A percentile compares a stretch with the other conserved stretches of the same genome.
Conservation (phyloP, 352 stramenopile species). For the Globisporangium orthogonon region DNA sequence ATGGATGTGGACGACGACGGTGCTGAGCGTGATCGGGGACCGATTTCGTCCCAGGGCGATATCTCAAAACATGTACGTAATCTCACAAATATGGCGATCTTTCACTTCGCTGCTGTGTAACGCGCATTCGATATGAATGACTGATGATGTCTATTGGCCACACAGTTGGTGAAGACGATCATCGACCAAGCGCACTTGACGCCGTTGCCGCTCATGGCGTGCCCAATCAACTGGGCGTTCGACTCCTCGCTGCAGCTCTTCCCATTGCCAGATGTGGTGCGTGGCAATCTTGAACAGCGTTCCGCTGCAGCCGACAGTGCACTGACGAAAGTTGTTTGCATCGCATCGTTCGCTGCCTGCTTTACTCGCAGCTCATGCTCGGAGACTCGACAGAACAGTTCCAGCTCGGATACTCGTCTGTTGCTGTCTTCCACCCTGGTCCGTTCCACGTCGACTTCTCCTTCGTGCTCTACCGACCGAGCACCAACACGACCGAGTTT, state of each 20-base stretch:
- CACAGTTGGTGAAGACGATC: constrained; percentile 78
- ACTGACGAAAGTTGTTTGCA: background rate
- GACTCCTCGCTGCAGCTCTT: constrained; percentile 91
- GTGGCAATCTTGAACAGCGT: background rate
- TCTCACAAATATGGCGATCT: background rate
- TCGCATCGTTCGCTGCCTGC: background rate
- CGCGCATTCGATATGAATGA: background rate
- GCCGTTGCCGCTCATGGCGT: constrained; percentile 79
- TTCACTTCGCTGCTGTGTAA: background rate
- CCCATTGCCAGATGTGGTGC: constrained; percentile 86
- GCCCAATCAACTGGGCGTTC: constrained; percentile 93
- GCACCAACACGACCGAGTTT: constrained; percentile 80
- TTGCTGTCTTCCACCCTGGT: constrained; percentile 75
- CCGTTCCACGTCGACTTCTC: constrained; percentile 83
- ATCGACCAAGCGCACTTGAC: constrained; percentile 93
- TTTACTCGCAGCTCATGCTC: constrained; percentile 44
- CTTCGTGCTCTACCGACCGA: constrained; percentile 82
- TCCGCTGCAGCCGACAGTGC: background rate
- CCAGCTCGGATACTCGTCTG: constrained; percentile 74
- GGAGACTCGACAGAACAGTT: constrained; percentile 80
- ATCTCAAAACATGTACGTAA: constrained; percentile 76
- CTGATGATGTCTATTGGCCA: background rate
- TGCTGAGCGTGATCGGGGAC: constrained; percentile 7
- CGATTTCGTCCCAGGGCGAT: constrained; percentile 33
- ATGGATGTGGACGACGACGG: constrained; percentile 5